These are phyloP conservation scores for Pseudozyma sp. DNA, from an alignment of 1,284 basidiomycete species.

Conservation along the genomic window DNA sequence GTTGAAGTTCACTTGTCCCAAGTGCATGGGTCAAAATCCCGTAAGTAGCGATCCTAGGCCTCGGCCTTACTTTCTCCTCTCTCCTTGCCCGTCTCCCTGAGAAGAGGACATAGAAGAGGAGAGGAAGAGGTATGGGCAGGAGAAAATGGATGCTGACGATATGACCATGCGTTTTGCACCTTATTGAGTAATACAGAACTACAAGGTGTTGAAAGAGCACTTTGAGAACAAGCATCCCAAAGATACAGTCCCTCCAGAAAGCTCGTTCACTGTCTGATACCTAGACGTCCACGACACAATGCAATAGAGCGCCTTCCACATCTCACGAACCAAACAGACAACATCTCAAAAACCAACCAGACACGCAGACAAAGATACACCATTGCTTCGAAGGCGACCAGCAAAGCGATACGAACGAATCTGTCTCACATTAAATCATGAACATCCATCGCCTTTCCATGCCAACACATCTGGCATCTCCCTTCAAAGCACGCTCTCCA, in stretches of 20 bases:
- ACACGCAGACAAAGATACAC: no score
- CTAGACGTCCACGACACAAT: background rate
- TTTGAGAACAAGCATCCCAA: slow-evolving; percentile 47
- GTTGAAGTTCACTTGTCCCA: slow-evolving; percentile 42
- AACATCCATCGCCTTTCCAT: no score
- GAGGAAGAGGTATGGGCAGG: no score
- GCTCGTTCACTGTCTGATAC: slow-evolving; percentile 19
- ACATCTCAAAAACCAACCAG: no score
- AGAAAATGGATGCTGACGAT: slow-evolving; percentile 8
- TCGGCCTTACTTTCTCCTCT: background rate
- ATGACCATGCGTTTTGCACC: no score
- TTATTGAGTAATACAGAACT: slow-evolving; percentile 10
- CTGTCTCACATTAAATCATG: no score
- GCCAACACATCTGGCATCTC: background rate
- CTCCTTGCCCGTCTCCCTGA: background rate
- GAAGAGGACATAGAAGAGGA: background rate
- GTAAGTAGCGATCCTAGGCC: slow-evolving; percentile 12
- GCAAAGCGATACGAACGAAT: no score
- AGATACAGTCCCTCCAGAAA: slow-evolving; percentile 26
- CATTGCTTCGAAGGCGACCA: no score
- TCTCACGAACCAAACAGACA: no score
- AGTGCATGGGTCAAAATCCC: slow-evolving; percentile 36
- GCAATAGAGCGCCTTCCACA: no score
- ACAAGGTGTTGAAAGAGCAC: slow-evolving; percentile 40
- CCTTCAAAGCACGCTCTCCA: slow-evolving; percentile 7